Evolutionary conservation across 306 rosid species (phyloP).

Genomic region (Dicorynia guianensis): DNA sequence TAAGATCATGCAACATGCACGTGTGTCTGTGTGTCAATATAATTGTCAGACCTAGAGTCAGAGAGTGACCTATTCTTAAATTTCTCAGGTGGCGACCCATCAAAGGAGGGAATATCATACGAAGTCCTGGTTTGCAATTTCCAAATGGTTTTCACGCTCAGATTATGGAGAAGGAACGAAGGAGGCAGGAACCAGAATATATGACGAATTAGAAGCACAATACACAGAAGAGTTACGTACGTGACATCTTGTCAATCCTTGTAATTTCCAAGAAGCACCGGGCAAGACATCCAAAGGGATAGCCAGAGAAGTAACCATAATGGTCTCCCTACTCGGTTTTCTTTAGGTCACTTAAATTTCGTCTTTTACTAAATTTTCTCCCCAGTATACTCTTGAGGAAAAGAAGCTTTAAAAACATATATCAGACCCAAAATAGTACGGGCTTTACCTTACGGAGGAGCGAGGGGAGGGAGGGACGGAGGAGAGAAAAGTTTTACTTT

Average conservation of each 20-base stretch:
- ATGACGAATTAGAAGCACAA: slow-evolving; percentile 36
- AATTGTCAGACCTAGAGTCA: background rate
- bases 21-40: background rate
- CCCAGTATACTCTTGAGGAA: slow-evolving; percentile 22
- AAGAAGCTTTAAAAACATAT: background rate
- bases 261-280: slow-evolving; percentile 39
- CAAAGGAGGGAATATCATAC: slow-evolving; percentile 78
- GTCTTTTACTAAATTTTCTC: slow-evolving; percentile 34
- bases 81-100: slow-evolving; percentile 63
- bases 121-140: slow-evolving; percentile 81
- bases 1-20: slow-evolving; percentile 41
- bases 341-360: slow-evolving; percentile 25
- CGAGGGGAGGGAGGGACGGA: slow-evolving; percentile 12
- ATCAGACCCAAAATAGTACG: slow-evolving; percentile 12
- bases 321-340: slow-evolving; percentile 46
- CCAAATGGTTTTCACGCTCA: slow-evolving; percentile 79
- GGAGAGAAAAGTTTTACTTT: slow-evolving; percentile 31
- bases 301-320: slow-evolving; percentile 41
- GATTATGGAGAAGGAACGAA: slow-evolving; percentile 56
- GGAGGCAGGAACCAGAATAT: slow-evolving; percentile 33
- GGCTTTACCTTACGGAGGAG: slow-evolving; percentile 13
- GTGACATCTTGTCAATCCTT: slow-evolving; percentile 32
- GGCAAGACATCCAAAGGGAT: slow-evolving; percentile 27
- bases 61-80: slow-evolving; percentile 27
- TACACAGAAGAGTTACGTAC: slow-evolving; percentile 3